A percentile compares a stretch with the other conserved stretches of the same genome.
These are phyloP conservation scores for Durio zibethinus DNA, from an alignment of 345 rosid genomes.

Conservation along the genomic window DNA sequence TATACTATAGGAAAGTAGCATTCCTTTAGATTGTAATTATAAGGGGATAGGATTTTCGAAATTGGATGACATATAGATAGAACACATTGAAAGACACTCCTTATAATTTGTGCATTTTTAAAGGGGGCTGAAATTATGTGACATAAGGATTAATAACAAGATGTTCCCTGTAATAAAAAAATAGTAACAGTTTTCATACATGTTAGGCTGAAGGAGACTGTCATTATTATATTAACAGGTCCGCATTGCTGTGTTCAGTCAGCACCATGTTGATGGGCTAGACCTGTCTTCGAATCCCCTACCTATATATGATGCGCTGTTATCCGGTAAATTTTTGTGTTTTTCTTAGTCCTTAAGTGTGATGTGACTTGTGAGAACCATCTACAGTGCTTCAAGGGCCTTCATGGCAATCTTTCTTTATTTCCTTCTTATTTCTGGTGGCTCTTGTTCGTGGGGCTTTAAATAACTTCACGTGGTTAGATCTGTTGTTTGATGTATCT, in stretches of 20 bases:
- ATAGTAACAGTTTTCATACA: not conserved
- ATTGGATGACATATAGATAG: not conserved
- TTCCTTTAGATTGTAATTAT: not conserved
- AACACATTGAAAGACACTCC: not conserved
- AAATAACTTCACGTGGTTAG: not conserved
- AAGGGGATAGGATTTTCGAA: not conserved
- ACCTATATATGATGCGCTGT: constrained; percentile 95
- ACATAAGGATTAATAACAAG: not conserved
- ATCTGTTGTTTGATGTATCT: constrained; percentile 19
- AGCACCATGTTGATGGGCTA: constrained; percentile 98
- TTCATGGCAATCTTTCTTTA: not conserved
- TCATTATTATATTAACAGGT: constrained; percentile 51
- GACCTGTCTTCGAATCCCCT: constrained; percentile 96
- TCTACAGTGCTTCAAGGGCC: not conserved
- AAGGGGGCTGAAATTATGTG: not conserved
- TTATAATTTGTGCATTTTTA: not conserved
- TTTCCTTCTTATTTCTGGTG: not conserved
- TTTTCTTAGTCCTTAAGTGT: not conserved
- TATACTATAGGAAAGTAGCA: not conserved
- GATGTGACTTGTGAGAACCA: not conserved
- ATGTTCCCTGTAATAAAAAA: not conserved
- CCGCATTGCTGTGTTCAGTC: constrained; percentile 96
- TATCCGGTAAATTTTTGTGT: constrained; percentile 63
- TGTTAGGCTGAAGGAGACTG: constrained; percentile 16
- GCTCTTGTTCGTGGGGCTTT: not conserved